Conservation (phyloP, 257 asterid species). For the Mitragyna speciosa region DNA sequence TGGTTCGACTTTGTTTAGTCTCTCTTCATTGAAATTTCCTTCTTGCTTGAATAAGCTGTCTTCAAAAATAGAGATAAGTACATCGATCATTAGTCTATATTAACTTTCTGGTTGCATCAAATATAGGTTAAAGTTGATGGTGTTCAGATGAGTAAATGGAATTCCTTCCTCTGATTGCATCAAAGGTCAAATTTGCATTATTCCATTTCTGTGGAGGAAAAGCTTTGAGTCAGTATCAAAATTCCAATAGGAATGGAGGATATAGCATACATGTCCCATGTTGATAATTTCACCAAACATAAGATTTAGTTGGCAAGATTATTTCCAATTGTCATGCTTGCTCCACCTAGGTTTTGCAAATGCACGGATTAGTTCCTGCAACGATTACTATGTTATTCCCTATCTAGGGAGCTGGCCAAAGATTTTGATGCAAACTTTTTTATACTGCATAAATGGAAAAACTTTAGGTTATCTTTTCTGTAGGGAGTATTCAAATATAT, state of each 20-base stretch:
- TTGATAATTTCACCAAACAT: background rate
- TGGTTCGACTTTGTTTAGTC: background rate
- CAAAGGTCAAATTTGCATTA: background rate
- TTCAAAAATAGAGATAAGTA: background rate
- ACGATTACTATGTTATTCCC: background rate
- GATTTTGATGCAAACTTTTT: background rate
- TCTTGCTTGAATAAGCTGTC: background rate
- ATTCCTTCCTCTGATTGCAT: slow-evolving; percentile 4
- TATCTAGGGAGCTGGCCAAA: background rate
- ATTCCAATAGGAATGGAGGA: background rate
- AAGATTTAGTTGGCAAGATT: background rate
- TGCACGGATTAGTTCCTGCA: no score
- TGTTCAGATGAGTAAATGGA: background rate
- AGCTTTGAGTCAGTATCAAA: background rate
- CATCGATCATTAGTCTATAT: background rate
- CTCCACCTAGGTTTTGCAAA: no score
- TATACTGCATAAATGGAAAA: background rate
- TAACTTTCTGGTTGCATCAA: background rate
- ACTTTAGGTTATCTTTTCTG: background rate
- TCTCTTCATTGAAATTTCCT: background rate
- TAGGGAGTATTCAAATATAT: background rate
- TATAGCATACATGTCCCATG: background rate
- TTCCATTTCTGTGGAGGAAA: background rate
- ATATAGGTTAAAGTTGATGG: background rate
- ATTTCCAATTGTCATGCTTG: background rate